phyloP scores from a whole-genome alignment of 306 rosid species.

The Sindora glabra region DNA sequence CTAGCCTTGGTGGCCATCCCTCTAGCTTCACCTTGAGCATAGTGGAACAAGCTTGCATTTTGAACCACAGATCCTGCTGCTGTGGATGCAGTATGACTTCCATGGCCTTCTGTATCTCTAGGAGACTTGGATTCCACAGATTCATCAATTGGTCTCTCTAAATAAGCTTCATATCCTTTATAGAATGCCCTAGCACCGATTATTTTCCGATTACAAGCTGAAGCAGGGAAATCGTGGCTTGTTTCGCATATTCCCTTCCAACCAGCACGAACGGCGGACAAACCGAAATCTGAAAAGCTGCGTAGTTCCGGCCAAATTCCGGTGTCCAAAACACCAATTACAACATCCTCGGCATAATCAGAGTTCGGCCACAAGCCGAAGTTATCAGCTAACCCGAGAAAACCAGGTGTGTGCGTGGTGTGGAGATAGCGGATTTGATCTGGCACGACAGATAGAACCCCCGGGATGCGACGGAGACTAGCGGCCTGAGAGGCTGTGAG shows the following conservation, averaged over 20 bases:
- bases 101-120: constrained; percentile 76
- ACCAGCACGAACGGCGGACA: constrained; percentile 30
- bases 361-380: constrained; percentile 59
- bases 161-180: constrained; percentile 48
- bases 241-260: constrained; percentile 65
- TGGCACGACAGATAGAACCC: constrained; percentile 49
- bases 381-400: constrained; percentile 52
- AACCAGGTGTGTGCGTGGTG: constrained; percentile 64
- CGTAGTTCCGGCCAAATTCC: constrained; percentile 77
- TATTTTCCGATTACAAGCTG: constrained; percentile 59
- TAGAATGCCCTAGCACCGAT: constrained; percentile 60
- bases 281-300: constrained; percentile 45
- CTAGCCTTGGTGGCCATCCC: constrained; percentile 89
- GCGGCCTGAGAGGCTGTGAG: constrained; percentile 44
- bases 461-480: constrained; percentile 24
- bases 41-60: constrained; percentile 57
- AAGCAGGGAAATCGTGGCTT: constrained; percentile 31
- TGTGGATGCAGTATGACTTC: constrained; percentile 75
- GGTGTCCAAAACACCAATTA: constrained; percentile 68
- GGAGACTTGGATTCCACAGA: constrained; percentile 53
- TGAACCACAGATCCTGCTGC: constrained; percentile 55
- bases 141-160: constrained; percentile 39
- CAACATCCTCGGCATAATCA: constrained; percentile 52
- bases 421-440: constrained; percentile 66
- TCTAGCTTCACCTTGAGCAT: constrained; percentile 67